Percentiles rank a stretch among this genome's conserved stretches.
These are phyloP conservation scores for Stropharia rugosoannulata DNA, from an alignment of 768 basidiomycete genomes.

Conservation along the genomic window DNA sequence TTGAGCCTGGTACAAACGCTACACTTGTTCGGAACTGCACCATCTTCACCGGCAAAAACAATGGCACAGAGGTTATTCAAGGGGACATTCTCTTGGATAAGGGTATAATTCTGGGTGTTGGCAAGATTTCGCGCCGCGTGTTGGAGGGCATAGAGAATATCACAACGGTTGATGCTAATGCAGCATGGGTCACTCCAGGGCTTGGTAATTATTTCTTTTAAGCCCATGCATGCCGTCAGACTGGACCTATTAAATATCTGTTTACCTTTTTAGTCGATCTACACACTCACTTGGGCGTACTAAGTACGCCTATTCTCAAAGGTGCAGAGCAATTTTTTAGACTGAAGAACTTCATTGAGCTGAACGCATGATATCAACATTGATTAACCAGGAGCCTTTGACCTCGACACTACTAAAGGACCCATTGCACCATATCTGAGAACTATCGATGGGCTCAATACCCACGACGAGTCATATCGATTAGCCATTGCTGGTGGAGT, in stretches of 20 bases:
- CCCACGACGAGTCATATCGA: conserved; percentile 74
- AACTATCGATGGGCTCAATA: conserved; percentile 83
- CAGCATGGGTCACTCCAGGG: conserved; percentile 69
- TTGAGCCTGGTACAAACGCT: conserved; percentile 61
- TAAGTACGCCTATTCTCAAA: conserved; percentile 58
- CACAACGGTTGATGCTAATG: conserved; percentile 56
- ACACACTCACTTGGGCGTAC: conserved; percentile 79
- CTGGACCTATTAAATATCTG: neutral
- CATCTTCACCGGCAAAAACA: conserved; percentile 59
- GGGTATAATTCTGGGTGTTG: conserved; percentile 60
- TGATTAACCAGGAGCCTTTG: conserved; percentile 39
- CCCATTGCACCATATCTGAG: conserved; percentile 78
- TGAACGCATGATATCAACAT: conserved; percentile 1
- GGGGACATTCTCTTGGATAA: conserved; percentile 71
- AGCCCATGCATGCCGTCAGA: neutral
- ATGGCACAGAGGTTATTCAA: conserved; percentile 51
- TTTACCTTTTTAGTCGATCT: conserved; percentile 52
- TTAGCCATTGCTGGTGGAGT: conserved; percentile 86
- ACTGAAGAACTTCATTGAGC: neutral
- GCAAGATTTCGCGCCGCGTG: conserved; percentile 43
- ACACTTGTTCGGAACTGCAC: conserved; percentile 73
- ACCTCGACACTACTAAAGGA: conserved; percentile 66
- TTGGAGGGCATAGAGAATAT: conserved; percentile 42
- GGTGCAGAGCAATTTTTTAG: conserved; percentile 20
- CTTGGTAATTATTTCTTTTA: conserved; percentile 39